Percentiles rank a stretch among this genome's conserved stretches.
These are phyloP conservation scores for Mortierella sp. DNA, from an alignment of 371 early-diverging fungal genomes.

Conservation along the genomic window DNA sequence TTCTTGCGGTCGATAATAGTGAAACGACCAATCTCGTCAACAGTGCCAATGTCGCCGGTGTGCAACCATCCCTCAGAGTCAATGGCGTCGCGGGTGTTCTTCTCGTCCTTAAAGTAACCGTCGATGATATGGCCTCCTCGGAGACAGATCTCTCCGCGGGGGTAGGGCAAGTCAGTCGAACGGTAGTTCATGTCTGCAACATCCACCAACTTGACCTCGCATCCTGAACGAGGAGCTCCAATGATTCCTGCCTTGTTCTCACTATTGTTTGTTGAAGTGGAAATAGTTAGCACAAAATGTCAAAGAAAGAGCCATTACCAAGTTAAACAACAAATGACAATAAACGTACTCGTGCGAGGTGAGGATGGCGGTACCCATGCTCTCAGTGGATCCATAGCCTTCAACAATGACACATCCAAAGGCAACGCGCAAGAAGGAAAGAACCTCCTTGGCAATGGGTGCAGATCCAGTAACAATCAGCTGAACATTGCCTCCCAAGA, in stretches of 20 bases:
- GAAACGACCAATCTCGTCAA: slow-evolving; percentile 82
- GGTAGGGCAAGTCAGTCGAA: slow-evolving; percentile 77
- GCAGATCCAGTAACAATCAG: slow-evolving; percentile 80
- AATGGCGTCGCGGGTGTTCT: slow-evolving; percentile 83
- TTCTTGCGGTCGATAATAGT: slow-evolving; percentile 96
- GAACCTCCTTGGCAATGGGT: slow-evolving; percentile 78
- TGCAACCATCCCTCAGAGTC: slow-evolving; percentile 92
- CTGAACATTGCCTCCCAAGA: slow-evolving; percentile 83
- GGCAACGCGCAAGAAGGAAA: slow-evolving; percentile 80
- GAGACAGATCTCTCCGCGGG: slow-evolving; percentile 92
- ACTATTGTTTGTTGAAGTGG: not conserved
- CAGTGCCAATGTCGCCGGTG: slow-evolving; percentile 91
- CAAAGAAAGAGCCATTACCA: slow-evolving; percentile 60
- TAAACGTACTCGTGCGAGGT: slow-evolving; percentile 46
- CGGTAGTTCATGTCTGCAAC: slow-evolving; percentile 93
- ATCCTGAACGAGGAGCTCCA: slow-evolving; percentile 68
- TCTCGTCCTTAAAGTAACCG: slow-evolving; percentile 89
- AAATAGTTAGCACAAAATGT: not conserved
- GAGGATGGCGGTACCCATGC: slow-evolving; percentile 67
- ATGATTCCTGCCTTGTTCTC: slow-evolving; percentile 79
- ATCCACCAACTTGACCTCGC: slow-evolving; percentile 88
- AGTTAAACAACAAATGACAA: not conserved
- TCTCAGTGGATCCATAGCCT: slow-evolving; percentile 94
- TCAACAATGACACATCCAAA: slow-evolving; percentile 73
- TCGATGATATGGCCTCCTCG: slow-evolving; percentile 85